phyloP scores from a whole-genome alignment of 1,284 basidiomycete species.

The Ustilago curta region DNA sequence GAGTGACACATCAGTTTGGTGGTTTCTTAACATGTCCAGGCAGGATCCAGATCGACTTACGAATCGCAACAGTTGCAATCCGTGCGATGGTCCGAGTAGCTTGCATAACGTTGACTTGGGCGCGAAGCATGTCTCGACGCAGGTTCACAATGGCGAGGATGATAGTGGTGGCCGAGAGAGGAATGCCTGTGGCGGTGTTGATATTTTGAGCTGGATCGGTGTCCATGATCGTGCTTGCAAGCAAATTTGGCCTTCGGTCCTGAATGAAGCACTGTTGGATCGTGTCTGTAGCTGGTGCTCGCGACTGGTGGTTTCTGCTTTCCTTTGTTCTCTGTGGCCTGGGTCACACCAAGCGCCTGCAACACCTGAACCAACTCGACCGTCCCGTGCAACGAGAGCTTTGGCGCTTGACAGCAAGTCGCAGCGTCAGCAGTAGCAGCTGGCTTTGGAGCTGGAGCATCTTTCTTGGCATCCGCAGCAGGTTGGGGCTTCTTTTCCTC shows the following conservation, averaged over 20 bases:
- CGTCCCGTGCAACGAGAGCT: constrained; percentile 23
- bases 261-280: background rate
- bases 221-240: constrained; percentile 3
- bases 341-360: constrained; percentile 20
- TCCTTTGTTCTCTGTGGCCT: constrained; percentile 1
- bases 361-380: constrained; percentile 23
- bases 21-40: background rate
- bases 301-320: background rate
- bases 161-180: constrained; percentile 11
- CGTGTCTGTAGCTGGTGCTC: constrained; percentile 8
- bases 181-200: constrained; percentile 14
- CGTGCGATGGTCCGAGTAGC: background rate
- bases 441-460: background rate
- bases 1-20: background rate
- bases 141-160: background rate
- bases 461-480: constrained; percentile 9
- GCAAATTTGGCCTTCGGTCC: background rate
- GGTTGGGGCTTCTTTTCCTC: constrained; percentile 12
- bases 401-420: constrained; percentile 7
- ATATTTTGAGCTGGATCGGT: constrained; percentile 7
- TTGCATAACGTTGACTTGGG: constrained; percentile 2
- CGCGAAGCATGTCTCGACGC: background rate
- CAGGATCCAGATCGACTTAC: background rate
- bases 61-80: constrained; percentile 1
- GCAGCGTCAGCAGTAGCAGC: background rate